phyloP scores from a whole-genome alignment of 768 basidiomycete species.

The Mrakia blollopis region DNA sequence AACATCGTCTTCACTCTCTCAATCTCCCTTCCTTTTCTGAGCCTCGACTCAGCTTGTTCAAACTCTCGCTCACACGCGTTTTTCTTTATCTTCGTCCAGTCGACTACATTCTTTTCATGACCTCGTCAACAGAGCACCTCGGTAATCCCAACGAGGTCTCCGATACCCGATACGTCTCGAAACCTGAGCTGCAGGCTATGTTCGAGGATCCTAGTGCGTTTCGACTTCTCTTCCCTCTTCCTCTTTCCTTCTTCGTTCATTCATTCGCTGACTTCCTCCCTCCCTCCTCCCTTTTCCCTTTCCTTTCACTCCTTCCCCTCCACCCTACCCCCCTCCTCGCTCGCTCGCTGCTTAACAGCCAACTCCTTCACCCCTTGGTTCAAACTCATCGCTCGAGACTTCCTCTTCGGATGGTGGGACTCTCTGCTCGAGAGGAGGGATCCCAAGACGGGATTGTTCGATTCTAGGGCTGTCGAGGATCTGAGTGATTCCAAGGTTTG shows the following conservation, averaged over 20 bases:
- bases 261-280: not conserved
- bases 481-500: slow-evolving; percentile 70
- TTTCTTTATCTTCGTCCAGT: slow-evolving; percentile 51
- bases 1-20: not conserved
- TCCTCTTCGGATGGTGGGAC: slow-evolving; percentile 99
- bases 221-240: not conserved
- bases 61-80: too few relatives aligned
- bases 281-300: not conserved
- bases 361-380: slow-evolving; percentile 98
- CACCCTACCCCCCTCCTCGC: not conserved
- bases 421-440: slow-evolving; percentile 62
- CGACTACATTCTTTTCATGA: slow-evolving; percentile 94
- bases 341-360: slow-evolving; percentile 46
- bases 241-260: not conserved
- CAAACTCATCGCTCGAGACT: slow-evolving; percentile 93
- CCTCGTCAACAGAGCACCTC: slow-evolving; percentile 73
- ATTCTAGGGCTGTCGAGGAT: slow-evolving; percentile 59
- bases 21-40: too few relatives aligned
- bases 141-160: slow-evolving; percentile 88
- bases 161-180: slow-evolving; percentile 83
- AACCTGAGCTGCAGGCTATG: slow-evolving; percentile 83
- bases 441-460: slow-evolving; percentile 52
- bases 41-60: too few relatives aligned
- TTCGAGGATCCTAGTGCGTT: slow-evolving; percentile 58
- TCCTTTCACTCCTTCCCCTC: not conserved